Evolutionary conservation across 768 basidiomycete species (phyloP), one percentile per base, ranked within the genome.

Genomic region (Rhizopogon sp.): DNA sequence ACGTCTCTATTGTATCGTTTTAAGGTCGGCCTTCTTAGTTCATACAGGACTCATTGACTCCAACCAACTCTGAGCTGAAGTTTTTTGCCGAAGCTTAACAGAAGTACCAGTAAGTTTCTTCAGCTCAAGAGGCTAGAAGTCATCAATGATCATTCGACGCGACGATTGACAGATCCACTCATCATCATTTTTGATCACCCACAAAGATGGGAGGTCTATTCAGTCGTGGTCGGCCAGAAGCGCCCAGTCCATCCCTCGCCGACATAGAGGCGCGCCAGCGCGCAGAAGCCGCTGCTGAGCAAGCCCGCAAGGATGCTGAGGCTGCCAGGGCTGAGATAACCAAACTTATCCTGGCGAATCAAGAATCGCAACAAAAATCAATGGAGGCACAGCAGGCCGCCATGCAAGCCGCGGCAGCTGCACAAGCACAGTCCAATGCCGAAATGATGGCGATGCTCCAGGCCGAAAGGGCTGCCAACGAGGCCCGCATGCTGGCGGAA

Each of bases 401-500:
- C 14, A 16, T 16, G 44, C 6, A 11, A 29, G 51, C 44, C 13
- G 7, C 17, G 6, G 5, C 5, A 22, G 43, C 11, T 13, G 29
- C 44, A 3, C 52, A 6, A 9, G n/a, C 11, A 3, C n/a, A 33
- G 17, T 10, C 11, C 9, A 7, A 49, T 11, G 7, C 16, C 10
- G 43, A 35, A 22, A 35, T 14, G 52, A 35, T 53, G 42, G 52
- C 52, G 5, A 45, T 46, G 16, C 1, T 50, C 3, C 20, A 53
- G 20, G 47, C 46, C 2, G 52, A 53, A 37, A 25, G 52, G 13
- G 35, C 31, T 2, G 51, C 28, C 0, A 58, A 64, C 3, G 45
- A 51, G 11, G 47, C 45, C 3, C 64, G 44, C 4, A 40, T 56
- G 0, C 9, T 16, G 1, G 59, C 55, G 5, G 58, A 62, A 33